Conservation (phyloP, 495 filamentous ascomycete genomes). For the Neurospora sp. region DNA sequence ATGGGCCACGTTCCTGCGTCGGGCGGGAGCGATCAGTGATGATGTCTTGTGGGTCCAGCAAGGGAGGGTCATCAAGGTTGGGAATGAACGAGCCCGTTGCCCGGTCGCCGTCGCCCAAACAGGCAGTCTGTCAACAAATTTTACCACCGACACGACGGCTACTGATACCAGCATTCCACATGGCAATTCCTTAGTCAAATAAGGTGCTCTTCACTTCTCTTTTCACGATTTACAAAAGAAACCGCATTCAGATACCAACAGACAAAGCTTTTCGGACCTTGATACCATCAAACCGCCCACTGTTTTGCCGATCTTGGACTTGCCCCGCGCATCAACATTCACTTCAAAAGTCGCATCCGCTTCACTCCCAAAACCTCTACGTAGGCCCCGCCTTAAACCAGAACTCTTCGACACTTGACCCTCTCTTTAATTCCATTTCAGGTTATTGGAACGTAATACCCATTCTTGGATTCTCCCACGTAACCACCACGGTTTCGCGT, state of each 20-base stretch:
- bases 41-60: conserved; percentile 5
- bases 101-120: conserved; percentile 12
- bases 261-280: not conserved
- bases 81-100: conserved; percentile 17
- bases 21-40: not conserved
- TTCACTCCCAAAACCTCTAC: not conserved
- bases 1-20: not conserved
- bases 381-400: not conserved
- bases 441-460: not conserved
- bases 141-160: conserved; percentile 1
- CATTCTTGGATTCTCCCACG: not conserved
- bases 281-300: not conserved
- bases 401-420: not conserved
- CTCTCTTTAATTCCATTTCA: not conserved
- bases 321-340: not conserved
- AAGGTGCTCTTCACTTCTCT: not conserved
- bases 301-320: not conserved
- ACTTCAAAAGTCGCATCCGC: not conserved
- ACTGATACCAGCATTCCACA: not conserved
- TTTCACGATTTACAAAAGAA: no score
- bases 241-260: not conserved
- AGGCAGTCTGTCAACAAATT: conserved; percentile 21
- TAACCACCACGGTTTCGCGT: not conserved
- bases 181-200: not conserved
- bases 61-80: not conserved